phyloP scores from a whole-genome alignment of 176 grass and related monocot species.

The Zea mays region DNA sequence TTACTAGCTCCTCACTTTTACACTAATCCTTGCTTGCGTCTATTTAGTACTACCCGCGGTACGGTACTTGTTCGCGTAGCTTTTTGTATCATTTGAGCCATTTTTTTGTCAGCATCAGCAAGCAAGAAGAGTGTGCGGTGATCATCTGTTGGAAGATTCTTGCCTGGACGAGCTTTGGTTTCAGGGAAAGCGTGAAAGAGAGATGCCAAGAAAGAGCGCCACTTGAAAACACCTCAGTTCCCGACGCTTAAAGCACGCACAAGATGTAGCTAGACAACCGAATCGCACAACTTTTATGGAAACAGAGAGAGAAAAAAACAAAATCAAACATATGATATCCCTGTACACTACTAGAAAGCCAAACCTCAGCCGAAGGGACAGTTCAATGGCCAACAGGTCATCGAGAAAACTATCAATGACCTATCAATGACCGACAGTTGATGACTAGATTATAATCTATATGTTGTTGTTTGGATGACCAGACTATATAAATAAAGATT shows the following conservation, averaged over 20 bases:
- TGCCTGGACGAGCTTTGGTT: conserved; percentile 45
- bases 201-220: not conserved
- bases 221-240: conserved; percentile 45
- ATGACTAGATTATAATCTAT: too few relatives aligned
- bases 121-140: not conserved
- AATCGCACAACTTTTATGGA: conserved; percentile 43
- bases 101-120: conserved; percentile 45
- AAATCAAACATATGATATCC: too few relatives aligned
- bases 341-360: too few relatives aligned
- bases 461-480: too few relatives aligned
- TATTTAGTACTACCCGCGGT: conserved; percentile 33
- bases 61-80: conserved; percentile 25
- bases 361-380: too few relatives aligned
- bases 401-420: too few relatives aligned
- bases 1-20: conserved; percentile 20
- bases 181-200: conserved; percentile 41
- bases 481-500: too few relatives aligned
- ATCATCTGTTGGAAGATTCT: conserved; percentile 62
- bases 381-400: too few relatives aligned
- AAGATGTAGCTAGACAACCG: not conserved
- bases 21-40: conserved; percentile 27
- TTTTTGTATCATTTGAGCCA: conserved; percentile 51
- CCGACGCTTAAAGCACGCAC: conserved; percentile 47
- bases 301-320: not conserved
- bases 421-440: too few relatives aligned